phyloP scores from a whole-genome alignment of 2,329 filamentous ascomycete genomes.

The Penicillium occitanis region DNA sequence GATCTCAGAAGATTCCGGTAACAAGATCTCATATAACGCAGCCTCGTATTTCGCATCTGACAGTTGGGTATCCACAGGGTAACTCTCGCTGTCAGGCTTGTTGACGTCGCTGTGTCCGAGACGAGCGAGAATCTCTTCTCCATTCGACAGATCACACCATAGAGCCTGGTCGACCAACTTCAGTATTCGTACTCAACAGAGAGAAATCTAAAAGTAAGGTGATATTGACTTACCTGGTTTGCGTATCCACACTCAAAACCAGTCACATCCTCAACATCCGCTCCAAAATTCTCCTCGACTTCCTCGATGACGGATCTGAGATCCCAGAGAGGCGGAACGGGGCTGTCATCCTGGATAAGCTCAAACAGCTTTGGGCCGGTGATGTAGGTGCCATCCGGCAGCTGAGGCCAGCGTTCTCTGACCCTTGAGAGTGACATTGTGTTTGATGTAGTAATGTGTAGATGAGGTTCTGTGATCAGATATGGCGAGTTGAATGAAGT shows the following conservation, averaged over 20 bases:
- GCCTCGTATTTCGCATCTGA: neutral
- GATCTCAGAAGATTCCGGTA: neutral
- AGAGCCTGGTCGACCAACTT: neutral
- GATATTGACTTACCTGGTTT: neutral
- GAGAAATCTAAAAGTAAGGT: neutral
- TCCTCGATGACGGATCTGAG: neutral
- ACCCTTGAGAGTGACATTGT: neutral
- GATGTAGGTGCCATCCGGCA: neutral
- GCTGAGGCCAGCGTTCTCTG: neutral
- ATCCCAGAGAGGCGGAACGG: neutral
- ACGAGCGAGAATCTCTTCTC: neutral
- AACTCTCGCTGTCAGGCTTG: neutral
- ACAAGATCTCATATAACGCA: neutral
- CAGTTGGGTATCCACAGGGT: neutral
- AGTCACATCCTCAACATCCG: neutral
- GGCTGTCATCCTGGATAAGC: neutral
- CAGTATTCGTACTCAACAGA: neutral
- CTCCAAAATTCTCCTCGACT: neutral
- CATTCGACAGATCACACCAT: neutral
- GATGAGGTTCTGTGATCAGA: neutral
- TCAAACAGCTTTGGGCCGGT: neutral
- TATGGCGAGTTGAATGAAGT: neutral
- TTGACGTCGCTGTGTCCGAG: neutral
- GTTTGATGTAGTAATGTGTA: neutral
- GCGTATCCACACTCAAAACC: neutral